Evolutionary conservation across 495 filamentous ascomycete species (phyloP).

Genomic region (Viridothelium virens): DNA sequence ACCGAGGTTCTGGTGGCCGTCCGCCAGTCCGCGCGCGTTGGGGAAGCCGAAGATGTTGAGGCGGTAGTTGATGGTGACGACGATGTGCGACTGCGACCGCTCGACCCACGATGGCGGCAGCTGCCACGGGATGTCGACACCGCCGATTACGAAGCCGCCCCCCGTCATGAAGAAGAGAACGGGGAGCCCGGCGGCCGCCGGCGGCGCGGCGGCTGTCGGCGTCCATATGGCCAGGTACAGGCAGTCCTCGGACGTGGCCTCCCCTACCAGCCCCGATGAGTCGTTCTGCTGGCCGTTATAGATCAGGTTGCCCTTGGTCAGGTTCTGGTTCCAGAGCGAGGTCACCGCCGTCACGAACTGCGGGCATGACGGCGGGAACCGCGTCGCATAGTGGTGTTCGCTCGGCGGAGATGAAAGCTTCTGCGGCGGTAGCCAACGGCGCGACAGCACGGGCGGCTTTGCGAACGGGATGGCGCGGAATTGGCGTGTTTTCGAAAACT

Average conservation of each 20-base stretch:
- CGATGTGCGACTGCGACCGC: constrained; percentile 11
- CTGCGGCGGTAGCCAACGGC: constrained; percentile 39
- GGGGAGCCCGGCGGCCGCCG: background rate
- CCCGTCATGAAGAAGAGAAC: constrained; percentile 22
- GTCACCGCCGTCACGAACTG: constrained; percentile 19
- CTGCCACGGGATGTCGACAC: constrained; percentile 19
- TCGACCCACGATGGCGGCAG: background rate
- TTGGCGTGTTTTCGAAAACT: constrained; percentile 37
- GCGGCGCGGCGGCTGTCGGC: background rate
- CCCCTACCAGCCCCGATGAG: constrained; percentile 18
- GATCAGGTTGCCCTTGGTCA: constrained; percentile 15
- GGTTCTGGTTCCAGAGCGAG: constrained; percentile 14
- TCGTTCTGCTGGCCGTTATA: constrained; percentile 19
- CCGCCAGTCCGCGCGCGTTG: constrained; percentile 19
- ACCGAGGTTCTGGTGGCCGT: constrained; percentile 24
- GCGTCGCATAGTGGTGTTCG: constrained; percentile 22
- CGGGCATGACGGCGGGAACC: constrained; percentile 13
- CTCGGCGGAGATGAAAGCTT: constrained; percentile 18
- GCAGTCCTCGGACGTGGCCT: constrained; percentile 24
- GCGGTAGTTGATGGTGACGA: constrained; percentile 20
- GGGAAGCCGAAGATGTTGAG: constrained; percentile 31
- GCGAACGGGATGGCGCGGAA: constrained; percentile 44
- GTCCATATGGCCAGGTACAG: constrained; percentile 21
- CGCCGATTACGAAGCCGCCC: constrained; percentile 23
- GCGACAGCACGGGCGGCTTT: constrained; percentile 35